Evolutionary conservation across 2,329 filamentous ascomycete species (phyloP), one percentile per base, ranked within the genome.

Genomic region (Penicillium nordicum): DNA sequence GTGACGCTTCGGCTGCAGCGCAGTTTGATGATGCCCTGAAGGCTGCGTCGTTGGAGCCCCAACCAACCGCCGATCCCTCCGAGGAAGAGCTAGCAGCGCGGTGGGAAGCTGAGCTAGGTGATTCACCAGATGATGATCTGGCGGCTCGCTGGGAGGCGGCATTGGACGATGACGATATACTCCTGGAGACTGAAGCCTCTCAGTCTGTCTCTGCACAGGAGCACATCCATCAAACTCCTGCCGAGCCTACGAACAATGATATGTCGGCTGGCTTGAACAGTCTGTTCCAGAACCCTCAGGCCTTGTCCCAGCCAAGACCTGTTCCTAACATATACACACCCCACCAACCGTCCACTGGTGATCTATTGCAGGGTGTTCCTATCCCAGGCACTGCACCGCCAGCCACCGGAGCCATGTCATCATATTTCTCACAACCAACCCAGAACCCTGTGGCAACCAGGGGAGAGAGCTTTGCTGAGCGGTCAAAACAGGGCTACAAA

Each of bases 401-500:
- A 16, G 47, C 48, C 12, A 60, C 44, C 23, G 41, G 47, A 36
- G 57, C 52, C 21, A 51, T 67, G 45, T 37, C 67, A 54, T 57
- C 68, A 43, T 67, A 70, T 59, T 68, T 69, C 58, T 55, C 70
- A 16, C 61, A 64, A 11, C 65, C 65, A 37, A 57, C 67, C 1
- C 62, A 66, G 25, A 67, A 65, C 16, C 63, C 67, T 6, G 70
- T 76, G 18, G 69, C 75, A 46, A 62, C 61, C 57, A 86, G 85
- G 74, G 80, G 84, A 1, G 86, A 95, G 70, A 97, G 93, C 74
- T 99, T 96, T 73, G 90, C 84, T 6, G 88, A 93, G 72, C 95
- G 95, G 73, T 79, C 90, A 3, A 97, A 96, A 74, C 90, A 90
- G 54, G 92, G 93, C 8, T 99, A 99, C 71, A 83, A 88, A 47